phyloP scores from a whole-genome alignment of 2,329 filamentous ascomycete species.

The Zelopaecilomyces penicillatus region DNA sequence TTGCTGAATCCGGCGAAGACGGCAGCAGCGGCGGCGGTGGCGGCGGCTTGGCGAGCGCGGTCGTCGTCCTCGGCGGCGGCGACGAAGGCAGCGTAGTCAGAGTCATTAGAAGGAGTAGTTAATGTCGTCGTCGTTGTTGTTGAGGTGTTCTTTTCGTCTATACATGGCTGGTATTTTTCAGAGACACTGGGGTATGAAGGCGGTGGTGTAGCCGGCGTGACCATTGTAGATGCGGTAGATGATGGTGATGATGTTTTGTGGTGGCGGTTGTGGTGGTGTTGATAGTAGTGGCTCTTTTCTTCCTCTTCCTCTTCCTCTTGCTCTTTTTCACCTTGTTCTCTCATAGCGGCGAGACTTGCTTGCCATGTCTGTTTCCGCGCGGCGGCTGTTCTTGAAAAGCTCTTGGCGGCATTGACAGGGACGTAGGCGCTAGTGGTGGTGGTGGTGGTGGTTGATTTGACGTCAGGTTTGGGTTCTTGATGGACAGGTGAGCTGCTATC shows the following conservation, averaged over 20 bases:
- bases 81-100: slow-evolving; percentile 18
- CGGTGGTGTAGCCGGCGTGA: background rate
- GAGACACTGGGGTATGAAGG: background rate
- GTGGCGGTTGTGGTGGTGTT: background rate
- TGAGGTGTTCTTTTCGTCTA: background rate
- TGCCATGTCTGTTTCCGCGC: background rate
- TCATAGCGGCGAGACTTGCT: background rate
- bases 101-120: background rate
- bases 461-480: no score
- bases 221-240: background rate
- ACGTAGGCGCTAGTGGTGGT: slow-evolving; percentile 13
- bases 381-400: slow-evolving; percentile 14
- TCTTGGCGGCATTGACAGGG: slow-evolving; percentile 22
- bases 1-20: no score
- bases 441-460: no score
- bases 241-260: background rate
- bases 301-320: background rate
- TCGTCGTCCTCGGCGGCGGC: slow-evolving; percentile 12
- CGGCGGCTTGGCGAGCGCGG: slow-evolving; percentile 1
- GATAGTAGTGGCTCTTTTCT: background rate
- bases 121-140: background rate
- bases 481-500: no score
- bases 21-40: background rate
- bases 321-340: no score
- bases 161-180: background rate